phyloP scores from a whole-genome alignment of 2,329 filamentous ascomycete genomes.

The Neopestalotiopsis sp. region DNA sequence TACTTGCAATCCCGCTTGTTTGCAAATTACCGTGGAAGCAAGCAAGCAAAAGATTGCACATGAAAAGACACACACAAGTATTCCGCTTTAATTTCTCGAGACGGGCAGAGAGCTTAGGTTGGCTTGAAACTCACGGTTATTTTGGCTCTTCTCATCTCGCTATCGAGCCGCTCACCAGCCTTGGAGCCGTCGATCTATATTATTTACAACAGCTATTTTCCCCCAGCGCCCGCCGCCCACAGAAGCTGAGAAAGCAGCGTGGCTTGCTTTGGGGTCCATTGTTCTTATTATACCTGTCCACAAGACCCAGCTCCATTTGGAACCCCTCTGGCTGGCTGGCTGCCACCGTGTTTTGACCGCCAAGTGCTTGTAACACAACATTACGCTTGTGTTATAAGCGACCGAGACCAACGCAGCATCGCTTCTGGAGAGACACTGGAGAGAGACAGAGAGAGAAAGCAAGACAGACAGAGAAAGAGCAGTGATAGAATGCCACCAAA shows the following conservation, averaged over 20 bases:
- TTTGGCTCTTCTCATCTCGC: background rate
- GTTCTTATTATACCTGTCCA: background rate
- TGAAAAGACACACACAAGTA: background rate
- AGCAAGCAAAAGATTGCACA: background rate
- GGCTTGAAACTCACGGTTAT: slow-evolving; percentile 4
- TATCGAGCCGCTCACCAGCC: background rate
- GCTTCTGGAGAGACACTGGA: background rate
- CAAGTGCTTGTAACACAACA: slow-evolving; percentile 4
- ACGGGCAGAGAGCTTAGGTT: background rate
- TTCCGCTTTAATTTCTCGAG: slow-evolving; percentile 3
- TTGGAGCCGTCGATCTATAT: background rate
- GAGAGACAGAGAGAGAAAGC: too few relatives aligned
- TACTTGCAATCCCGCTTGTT: background rate
- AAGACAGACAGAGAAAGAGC: background rate
- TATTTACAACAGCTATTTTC: background rate
- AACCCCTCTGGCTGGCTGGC: background rate
- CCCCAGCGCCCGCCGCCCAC: background rate
- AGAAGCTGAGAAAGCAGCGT: background rate
- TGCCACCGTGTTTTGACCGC: background rate
- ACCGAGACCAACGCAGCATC: background rate
- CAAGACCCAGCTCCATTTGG: background rate
- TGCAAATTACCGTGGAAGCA: background rate
- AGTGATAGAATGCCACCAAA: slow-evolving; percentile 40
- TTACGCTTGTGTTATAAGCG: slow-evolving; percentile 5
- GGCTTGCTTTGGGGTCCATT: background rate